A percentile compares a stretch with the other conserved stretches of the same genome.
Conservation (phyloP, 371 early-diverging fungal species). For the Blakeslea trispora region DNA sequence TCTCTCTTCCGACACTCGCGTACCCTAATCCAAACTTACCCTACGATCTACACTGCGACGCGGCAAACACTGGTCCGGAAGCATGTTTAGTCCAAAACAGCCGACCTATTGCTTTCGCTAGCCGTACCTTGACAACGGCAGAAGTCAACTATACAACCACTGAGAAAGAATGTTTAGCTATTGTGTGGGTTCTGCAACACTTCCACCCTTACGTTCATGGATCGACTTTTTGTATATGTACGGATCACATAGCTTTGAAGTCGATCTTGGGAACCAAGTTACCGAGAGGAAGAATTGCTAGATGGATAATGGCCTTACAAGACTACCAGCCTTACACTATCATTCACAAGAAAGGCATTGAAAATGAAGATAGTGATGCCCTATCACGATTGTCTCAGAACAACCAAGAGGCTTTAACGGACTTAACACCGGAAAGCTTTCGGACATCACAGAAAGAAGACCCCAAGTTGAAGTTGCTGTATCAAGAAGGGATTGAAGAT, state of each 20-base stretch:
- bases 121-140: conserved; percentile 6
- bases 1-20: conserved; percentile 1
- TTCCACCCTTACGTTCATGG: no score
- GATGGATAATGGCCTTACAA: conserved; percentile 5
- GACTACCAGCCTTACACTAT: conserved; percentile 1
- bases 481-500: no score
- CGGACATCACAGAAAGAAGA: no score
- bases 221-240: no score
- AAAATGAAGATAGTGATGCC: conserved; percentile 11
- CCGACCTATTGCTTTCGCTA: conserved; percentile 22
- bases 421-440: no score
- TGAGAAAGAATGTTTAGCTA: conserved; percentile 4
- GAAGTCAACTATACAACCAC: conserved; percentile 10
- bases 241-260: conserved; percentile 17
- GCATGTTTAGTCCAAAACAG: conserved; percentile 12
- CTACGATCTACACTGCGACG: conserved; percentile 19
- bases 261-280: not conserved
- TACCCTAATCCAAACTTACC: conserved; percentile 9
- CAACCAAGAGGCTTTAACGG: no score
- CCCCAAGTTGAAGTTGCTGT: no score
- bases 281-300: not conserved
- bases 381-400: not conserved
- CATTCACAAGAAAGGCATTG: not conserved
- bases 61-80: conserved; percentile 7
- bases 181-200: conserved; percentile 12